A percentile compares a stretch with the other conserved stretches of the same genome.
Conservation (phyloP, 2,329 filamentous ascomycete genomes). For the Talaromyces sp. region DNA sequence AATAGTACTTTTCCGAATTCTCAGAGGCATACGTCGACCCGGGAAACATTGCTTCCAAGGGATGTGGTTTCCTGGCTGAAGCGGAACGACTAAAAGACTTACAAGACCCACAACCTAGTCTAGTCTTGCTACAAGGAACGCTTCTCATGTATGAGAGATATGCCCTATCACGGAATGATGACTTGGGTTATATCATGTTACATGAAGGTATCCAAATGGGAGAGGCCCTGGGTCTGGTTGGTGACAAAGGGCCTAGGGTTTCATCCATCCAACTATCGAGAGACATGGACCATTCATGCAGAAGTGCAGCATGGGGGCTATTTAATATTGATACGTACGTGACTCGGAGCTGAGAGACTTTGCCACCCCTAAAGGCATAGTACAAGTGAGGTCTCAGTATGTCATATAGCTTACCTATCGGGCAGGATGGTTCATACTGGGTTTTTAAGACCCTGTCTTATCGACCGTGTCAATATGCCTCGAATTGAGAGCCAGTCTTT, state of each 20-base stretch:
- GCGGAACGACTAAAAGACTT: conserved; percentile 35
- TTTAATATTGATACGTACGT: conserved; percentile 43
- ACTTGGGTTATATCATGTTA: conserved; percentile 42
- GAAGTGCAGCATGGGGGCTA: conserved; percentile 40
- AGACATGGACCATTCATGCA: conserved; percentile 36
- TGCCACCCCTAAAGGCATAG: no score
- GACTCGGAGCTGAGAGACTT: no score
- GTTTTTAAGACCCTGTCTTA: conserved; percentile 39
- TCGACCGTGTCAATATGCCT: conserved; percentile 37
- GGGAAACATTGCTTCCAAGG: conserved; percentile 41
- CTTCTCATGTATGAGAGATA: conserved; percentile 43
- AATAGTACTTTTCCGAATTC: conserved; percentile 43
- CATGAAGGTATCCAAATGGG: conserved; percentile 40
- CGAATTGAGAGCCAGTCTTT: conserved; percentile 17
- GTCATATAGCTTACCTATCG: background rate
- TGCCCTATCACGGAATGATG: conserved; percentile 39
- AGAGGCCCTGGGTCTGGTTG: conserved; percentile 36
- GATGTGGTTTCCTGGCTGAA: conserved; percentile 39
- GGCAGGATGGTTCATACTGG: conserved; percentile 38
- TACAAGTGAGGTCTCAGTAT: no score
- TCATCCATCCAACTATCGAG: conserved; percentile 24
- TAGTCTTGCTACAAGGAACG: conserved; percentile 38
- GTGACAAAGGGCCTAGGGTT: conserved; percentile 25
- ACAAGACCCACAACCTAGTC: conserved; percentile 25
- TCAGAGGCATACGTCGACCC: conserved; percentile 41